These are phyloP conservation scores for Lactifluus pinguis DNA, from an alignment of 768 basidiomycete genomes.

Conservation along the genomic window DNA sequence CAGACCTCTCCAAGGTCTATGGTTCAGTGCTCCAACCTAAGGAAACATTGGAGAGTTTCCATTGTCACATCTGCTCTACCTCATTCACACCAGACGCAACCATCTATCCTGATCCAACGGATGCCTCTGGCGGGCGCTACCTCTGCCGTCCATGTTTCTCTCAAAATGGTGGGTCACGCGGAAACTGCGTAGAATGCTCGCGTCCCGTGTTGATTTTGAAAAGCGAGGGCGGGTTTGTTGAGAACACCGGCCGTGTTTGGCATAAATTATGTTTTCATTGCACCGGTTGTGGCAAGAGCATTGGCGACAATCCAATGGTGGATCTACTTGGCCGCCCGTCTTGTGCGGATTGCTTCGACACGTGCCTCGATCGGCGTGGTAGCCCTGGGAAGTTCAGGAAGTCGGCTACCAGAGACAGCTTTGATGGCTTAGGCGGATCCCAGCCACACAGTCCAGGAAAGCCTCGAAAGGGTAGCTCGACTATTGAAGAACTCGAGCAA, in stretches of 20 bases:
- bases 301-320: constrained; percentile 69
- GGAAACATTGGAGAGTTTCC: constrained; percentile 59
- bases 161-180: constrained; percentile 66
- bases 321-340: constrained; percentile 76
- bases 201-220: constrained; percentile 68
- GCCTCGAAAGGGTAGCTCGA: constrained; percentile 27
- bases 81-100: constrained; percentile 76
- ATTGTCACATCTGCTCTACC: constrained; percentile 55
- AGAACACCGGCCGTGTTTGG: constrained; percentile 64
- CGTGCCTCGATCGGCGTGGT: constrained; percentile 42
- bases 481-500: constrained; percentile 28
- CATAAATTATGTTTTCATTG: constrained; percentile 78
- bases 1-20: constrained; percentile 71
- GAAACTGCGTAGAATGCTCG: constrained; percentile 56
- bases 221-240: constrained; percentile 69
- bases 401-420: constrained; percentile 25
- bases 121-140: constrained; percentile 35
- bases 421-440: constrained; percentile 38
- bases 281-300: constrained; percentile 59
- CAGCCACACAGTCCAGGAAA: constrained; percentile 25
- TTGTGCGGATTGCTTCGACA: constrained; percentile 75
- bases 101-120: constrained; percentile 69
- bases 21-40: constrained; percentile 77
- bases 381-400: constrained; percentile 30
- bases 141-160: constrained; percentile 70